These are phyloP conservation scores for Miamiensis avidus DNA, from an alignment of 169 alveolate genomes.

Conservation along the genomic window DNA sequence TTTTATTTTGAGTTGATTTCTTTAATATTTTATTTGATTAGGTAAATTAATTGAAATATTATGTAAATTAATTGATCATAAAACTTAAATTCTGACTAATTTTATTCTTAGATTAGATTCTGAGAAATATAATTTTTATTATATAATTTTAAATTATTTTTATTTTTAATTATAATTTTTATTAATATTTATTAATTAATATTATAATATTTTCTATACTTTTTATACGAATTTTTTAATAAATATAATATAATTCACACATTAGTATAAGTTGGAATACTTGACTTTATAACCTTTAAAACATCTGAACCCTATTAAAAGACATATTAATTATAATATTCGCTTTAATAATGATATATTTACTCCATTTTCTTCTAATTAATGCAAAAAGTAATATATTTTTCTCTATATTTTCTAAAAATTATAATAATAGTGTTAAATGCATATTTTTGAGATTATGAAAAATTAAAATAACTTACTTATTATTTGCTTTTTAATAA, in stretches of 20 bases:
- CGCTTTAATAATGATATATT: neutral
- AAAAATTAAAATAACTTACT: neutral
- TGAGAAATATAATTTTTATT: too few relatives aligned
- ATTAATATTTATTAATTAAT: too few relatives aligned
- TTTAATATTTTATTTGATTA: too few relatives aligned
- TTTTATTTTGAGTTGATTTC: too few relatives aligned
- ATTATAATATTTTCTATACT: too few relatives aligned
- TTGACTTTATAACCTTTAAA: conserved; percentile 13
- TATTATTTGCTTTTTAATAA: conserved; percentile 49
- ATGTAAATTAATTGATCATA: too few relatives aligned
- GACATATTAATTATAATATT: neutral
- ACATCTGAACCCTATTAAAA: conserved; percentile 25
- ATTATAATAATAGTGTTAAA: neutral
- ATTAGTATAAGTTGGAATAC: conserved; percentile 26
- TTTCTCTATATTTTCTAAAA: conserved; percentile 12
- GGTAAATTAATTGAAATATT: too few relatives aligned
- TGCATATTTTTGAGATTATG: neutral
- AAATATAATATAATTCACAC: neutral
- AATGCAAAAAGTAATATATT: neutral
- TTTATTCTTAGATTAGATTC: too few relatives aligned
- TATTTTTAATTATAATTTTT: too few relatives aligned
- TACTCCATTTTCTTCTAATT: conserved; percentile 32
- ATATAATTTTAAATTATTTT: too few relatives aligned
- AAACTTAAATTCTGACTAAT: too few relatives aligned
- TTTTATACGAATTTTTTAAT: neutral